These are phyloP conservation scores for Prosopis cineraria DNA, from an alignment of 306 rosid genomes.

Conservation along the genomic window DNA sequence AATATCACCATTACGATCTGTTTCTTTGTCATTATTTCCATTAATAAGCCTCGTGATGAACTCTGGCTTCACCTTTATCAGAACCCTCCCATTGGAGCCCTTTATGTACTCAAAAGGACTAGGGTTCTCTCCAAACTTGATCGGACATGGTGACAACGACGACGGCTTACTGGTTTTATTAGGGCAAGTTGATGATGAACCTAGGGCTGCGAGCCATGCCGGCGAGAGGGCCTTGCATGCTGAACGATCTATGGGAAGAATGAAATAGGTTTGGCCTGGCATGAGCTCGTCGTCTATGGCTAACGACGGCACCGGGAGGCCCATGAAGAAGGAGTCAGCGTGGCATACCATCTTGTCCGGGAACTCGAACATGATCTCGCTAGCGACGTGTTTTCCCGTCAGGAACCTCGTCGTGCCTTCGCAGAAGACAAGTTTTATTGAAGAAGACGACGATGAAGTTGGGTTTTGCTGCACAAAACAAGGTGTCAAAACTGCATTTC, in stretches of 20 bases:
- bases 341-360: slow-evolving; percentile 86
- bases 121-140: slow-evolving; percentile 60
- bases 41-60: slow-evolving; percentile 57
- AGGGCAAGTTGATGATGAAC: slow-evolving; percentile 33
- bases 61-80: slow-evolving; percentile 86
- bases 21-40: neutral
- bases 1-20: neutral
- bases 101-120: slow-evolving; percentile 64
- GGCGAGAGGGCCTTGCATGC: slow-evolving; percentile 50
- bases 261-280: slow-evolving; percentile 77
- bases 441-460: slow-evolving; percentile 5
- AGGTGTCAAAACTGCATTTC: slow-evolving; percentile 55
- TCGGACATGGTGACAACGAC: slow-evolving; percentile 32
- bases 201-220: slow-evolving; percentile 56
- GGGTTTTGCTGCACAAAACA: slow-evolving; percentile 39
- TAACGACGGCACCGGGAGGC: slow-evolving; percentile 66
- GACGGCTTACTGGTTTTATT: neutral
- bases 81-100: slow-evolving; percentile 57
- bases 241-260: slow-evolving; percentile 77
- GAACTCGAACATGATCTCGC: slow-evolving; percentile 85
- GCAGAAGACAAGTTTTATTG: slow-evolving; percentile 57
- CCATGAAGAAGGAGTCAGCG: slow-evolving; percentile 85
- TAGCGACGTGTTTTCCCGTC: slow-evolving; percentile 62
- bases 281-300: slow-evolving; percentile 67
- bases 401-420: slow-evolving; percentile 57